Conservation (phyloP, 176 grass and related monocot species). For the Alopecurus myosuroides region DNA sequence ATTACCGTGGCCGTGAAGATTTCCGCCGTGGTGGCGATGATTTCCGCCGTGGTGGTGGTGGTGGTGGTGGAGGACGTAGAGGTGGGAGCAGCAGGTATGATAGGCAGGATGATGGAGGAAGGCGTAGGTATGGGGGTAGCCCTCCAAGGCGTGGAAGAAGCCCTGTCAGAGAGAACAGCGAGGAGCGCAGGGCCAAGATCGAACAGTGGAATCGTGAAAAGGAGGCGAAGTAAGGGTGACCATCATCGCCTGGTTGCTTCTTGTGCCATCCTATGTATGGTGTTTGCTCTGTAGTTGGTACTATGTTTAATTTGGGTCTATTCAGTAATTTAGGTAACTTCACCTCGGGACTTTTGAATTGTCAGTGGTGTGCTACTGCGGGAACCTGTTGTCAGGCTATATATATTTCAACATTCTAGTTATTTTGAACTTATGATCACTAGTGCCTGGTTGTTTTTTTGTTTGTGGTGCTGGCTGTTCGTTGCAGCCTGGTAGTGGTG, state of each 20-base stretch:
- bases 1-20: conserved; percentile 17
- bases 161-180: conserved; percentile 43
- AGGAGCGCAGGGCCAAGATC: conserved; percentile 64
- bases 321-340: conserved; percentile 5
- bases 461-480: background rate
- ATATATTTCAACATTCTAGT: background rate
- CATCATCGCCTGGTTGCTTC: background rate
- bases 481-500: background rate
- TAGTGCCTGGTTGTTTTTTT: background rate
- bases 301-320: background rate
- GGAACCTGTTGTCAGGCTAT: background rate
- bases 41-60: conserved; percentile 13
- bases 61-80: conserved; percentile 17
- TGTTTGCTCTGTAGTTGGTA: background rate
- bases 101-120: conserved; percentile 38
- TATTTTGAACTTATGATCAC: background rate
- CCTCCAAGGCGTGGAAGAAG: conserved; percentile 44
- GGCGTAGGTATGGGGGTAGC: conserved; percentile 42
- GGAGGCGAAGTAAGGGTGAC: conserved; percentile 37
- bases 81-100: conserved; percentile 49
- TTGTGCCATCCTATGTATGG: background rate
- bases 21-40: conserved; percentile 27
- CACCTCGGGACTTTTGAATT: background rate
- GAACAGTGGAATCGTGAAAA: conserved; percentile 65
- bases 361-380: background rate